phyloP scores from a whole-genome alignment of 2,329 filamentous ascomycete genomes.

The Trichophyton equinum region DNA sequence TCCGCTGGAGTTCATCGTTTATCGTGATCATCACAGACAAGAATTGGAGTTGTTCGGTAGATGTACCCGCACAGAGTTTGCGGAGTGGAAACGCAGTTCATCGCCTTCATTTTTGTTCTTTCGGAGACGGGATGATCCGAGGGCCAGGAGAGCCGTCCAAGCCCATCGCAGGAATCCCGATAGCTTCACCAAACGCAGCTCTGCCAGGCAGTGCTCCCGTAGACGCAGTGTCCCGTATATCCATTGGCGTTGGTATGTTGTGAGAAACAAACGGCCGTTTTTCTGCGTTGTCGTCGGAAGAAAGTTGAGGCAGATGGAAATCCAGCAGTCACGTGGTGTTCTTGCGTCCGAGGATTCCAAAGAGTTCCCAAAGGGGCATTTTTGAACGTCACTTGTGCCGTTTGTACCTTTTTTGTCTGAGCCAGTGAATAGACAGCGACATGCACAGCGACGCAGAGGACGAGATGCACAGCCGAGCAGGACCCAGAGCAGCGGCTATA shows the following conservation, averaged over 20 bases:
- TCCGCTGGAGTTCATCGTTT: not conserved
- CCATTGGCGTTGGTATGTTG: not conserved
- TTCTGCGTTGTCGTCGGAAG: no score
- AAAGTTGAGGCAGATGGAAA: no score
- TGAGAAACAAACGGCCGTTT: no score
- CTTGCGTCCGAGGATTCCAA: no score
- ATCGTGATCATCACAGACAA: not conserved
- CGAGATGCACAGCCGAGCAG: not conserved
- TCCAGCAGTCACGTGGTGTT: no score
- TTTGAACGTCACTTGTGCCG: not conserved
- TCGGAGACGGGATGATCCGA: not conserved
- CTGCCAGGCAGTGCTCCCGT: no score
- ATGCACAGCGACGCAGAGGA: not conserved
- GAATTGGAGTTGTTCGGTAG: not conserved
- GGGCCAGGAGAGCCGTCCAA: not conserved
- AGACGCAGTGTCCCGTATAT: no score
- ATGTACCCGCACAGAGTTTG: not conserved
- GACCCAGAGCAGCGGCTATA: not conserved
- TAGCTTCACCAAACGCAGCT: no score
- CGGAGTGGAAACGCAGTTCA: not conserved
- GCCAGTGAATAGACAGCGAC: not conserved
- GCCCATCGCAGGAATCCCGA: not conserved
- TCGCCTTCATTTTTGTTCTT: not conserved
- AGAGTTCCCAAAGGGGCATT: not conserved
- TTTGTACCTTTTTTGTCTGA: not conserved